Conservation (phyloP, 495 filamentous ascomycete species). For the Opeltia flavorubescens region DNA sequence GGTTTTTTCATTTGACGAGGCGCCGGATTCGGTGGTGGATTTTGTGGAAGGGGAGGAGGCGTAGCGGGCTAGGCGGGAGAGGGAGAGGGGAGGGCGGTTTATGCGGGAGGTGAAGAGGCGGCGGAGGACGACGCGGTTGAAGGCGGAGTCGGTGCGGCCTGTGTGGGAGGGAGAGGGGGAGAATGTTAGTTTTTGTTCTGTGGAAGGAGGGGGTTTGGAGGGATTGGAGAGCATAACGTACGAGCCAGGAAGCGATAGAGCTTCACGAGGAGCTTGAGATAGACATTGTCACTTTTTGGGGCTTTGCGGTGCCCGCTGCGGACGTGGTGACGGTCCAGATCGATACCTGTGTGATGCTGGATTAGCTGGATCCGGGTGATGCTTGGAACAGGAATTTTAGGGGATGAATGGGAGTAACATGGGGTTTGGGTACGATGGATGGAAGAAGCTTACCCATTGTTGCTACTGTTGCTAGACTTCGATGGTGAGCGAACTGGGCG, state of each 20-base stretch:
- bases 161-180: conserved; percentile 28
- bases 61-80: conserved; percentile 73
- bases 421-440: too few relatives aligned
- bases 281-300: conserved; percentile 95
- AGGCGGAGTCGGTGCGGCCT: conserved; percentile 91
- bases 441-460: conserved; percentile 12
- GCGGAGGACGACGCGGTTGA: conserved; percentile 95
- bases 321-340: conserved; percentile 69
- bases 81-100: conserved; percentile 88
- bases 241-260: conserved; percentile 96
- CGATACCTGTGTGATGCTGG: conserved; percentile 37
- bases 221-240: conserved; percentile 44
- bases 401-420: background rate
- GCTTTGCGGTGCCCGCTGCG: conserved; percentile 81
- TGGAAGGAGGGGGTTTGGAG: conserved; percentile 11
- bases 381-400: background rate
- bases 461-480: conserved; percentile 3
- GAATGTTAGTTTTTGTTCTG: conserved; percentile 25
- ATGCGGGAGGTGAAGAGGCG: conserved; percentile 95
- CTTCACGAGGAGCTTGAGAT: conserved; percentile 94
- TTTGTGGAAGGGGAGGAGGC: conserved; percentile 28
- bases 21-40: conserved; percentile 41
- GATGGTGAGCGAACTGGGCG: background rate
- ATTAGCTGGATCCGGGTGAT: background rate
- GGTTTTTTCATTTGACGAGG: conserved; percentile 59